Evolutionary conservation across 208 protist genomes (phyloP).

Genomic region (Naegleria lovaniensis): DNA sequence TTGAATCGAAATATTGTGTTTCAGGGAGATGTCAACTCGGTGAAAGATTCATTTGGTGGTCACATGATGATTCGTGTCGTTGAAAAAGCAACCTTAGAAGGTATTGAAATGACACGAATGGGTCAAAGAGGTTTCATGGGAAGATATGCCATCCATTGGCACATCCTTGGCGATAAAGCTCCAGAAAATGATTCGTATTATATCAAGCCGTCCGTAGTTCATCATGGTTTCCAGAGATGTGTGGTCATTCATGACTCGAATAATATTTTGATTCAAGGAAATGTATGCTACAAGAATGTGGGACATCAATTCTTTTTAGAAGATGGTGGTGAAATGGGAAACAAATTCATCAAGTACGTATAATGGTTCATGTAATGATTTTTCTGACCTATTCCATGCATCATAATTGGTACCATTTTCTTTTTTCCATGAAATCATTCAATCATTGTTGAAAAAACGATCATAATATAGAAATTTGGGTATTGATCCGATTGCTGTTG

Average conservation of each 20-base stretch:
- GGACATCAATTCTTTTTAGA: background rate
- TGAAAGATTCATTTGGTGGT: background rate
- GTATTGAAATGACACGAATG: background rate
- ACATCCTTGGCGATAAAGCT: background rate
- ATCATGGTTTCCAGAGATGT: constrained; percentile 8
- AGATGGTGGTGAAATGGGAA: background rate
- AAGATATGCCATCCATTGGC: background rate
- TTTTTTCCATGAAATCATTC: no score
- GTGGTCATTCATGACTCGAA: background rate
- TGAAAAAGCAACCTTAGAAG: background rate
- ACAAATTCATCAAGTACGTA: background rate
- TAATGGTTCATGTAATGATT: no score
- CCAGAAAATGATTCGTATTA: background rate
- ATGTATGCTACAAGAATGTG: background rate
- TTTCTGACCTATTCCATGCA: no score
- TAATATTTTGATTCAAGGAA: background rate
- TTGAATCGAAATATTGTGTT: background rate
- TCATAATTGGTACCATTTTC: no score
- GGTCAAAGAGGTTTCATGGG: constrained; percentile 1
- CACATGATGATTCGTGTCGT: background rate
- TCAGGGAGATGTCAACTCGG: background rate
- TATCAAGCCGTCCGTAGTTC: background rate
- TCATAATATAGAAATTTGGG: background rate
- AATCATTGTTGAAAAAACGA: no score
- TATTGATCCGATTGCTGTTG: background rate